Evolutionary conservation across 495 filamentous ascomycete species (phyloP), one percentile per base, ranked within the genome.

Genomic region (Penicillium macrosclerotiorum): DNA sequence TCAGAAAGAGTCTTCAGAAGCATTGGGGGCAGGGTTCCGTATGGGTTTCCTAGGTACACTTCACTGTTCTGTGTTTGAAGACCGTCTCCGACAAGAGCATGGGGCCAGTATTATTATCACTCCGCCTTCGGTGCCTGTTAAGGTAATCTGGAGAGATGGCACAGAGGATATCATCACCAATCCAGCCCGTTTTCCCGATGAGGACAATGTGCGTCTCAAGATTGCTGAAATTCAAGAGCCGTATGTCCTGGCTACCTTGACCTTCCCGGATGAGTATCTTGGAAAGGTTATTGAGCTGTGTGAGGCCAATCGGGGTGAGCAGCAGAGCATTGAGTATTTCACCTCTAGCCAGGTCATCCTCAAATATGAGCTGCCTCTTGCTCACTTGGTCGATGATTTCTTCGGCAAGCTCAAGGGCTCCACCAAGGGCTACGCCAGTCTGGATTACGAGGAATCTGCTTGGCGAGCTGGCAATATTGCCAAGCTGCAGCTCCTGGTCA

Each of bases 61-160:
- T 25, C 93, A 98, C 63, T 96, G 93, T 65, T 96, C 91, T 23
- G 93, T 98, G 3, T 98, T 98, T 55, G 91, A 98, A 67, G 93
- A 98, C 66, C 84, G 93, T n/a, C 71, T 98, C 23, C 81, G 89
- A 13, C 90, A 95, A 60, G 93, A 98, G 64, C 90, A 97, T 59
- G 93, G 91, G 11, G 89, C 88, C 8, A 90, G 82, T 56, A 90
- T 98, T 66, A 96, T 97, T 65, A 96, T 98, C 59, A 98, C 93
- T 2, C 91, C 95, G 12, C 93, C 93, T 2, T 88, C 90, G 2
- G 93, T 97, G 5, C 90, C 94, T 4, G 91, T 91, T 54, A 92
- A 89, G 62, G 78, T 97, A 5, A 57, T 86, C 6, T 95, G 82
- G 76, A 77, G 69, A 31, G 77, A 90, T 56, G 90, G 89, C 18